A percentile compares a stretch with the other conserved stretches of the same genome.
Evolutionary conservation across 2,329 filamentous ascomycete genomes (phyloP).

Genomic region (Paraphoma sp.): DNA sequence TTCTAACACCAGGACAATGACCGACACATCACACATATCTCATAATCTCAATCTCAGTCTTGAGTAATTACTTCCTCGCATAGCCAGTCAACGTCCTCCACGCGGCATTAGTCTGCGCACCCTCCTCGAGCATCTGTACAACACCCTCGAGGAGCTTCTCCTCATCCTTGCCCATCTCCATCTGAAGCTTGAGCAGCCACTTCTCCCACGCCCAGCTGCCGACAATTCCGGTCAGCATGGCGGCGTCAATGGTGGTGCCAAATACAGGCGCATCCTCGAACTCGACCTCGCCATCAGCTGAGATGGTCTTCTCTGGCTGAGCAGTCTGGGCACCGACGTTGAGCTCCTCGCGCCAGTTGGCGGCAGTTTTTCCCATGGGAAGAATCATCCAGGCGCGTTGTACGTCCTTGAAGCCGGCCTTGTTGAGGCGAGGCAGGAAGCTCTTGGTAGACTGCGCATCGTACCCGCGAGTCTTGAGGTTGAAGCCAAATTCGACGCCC

Average conservation of each 20-base stretch:
- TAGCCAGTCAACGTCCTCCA: conserved; percentile 66
- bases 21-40: conserved; percentile 5
- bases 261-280: conserved; percentile 34
- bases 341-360: conserved; percentile 46
- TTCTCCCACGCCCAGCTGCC: conserved; percentile 95
- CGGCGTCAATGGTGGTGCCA: conserved; percentile 68
- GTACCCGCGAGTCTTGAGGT: conserved; percentile 87
- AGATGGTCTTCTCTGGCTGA: conserved; percentile 46
- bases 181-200: conserved; percentile 88
- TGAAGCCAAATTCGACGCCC: conserved; percentile 90
- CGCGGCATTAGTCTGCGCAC: conserved; percentile 62
- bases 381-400: conserved; percentile 89
- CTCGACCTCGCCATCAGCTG: conserved; percentile 40
- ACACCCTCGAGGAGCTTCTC: conserved; percentile 62
- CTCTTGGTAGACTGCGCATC: conserved; percentile 83
- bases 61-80: conserved; percentile 45
- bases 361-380: conserved; percentile 70
- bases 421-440: conserved; percentile 76
- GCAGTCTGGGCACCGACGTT: conserved; percentile 41
- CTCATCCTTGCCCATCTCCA: conserved; percentile 77
- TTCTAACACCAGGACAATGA: background rate
- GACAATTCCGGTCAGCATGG: conserved; percentile 79
- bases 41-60: conserved; percentile 19
- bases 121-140: conserved; percentile 65
- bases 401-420: conserved; percentile 78